Conservation (phyloP, 352 stramenopile species). For the Thraustotheca clavata region DNA sequence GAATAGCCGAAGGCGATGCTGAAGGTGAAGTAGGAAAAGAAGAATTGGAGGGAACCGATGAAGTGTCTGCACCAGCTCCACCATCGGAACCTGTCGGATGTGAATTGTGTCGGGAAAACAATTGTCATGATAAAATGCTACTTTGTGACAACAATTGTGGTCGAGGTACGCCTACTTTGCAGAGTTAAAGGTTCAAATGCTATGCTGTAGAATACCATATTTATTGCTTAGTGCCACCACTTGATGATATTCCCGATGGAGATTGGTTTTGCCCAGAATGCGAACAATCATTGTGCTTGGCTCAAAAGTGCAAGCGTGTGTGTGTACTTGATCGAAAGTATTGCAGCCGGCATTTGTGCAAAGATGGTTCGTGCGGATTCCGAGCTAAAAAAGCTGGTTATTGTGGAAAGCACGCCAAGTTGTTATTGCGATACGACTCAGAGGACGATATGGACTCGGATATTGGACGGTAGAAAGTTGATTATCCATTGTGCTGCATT, state of each 20-base stretch:
- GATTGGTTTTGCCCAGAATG: constrained; percentile 57
- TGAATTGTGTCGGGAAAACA: constrained; percentile 30
- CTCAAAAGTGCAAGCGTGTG: constrained; percentile 11
- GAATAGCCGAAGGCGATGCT: neutral
- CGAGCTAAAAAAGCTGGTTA: constrained; percentile 19
- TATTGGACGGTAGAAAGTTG: neutral
- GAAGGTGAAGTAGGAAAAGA: neutral
- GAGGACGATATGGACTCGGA: constrained; percentile 11
- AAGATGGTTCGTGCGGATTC: neutral
- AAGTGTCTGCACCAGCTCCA: neutral
- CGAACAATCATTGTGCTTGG: neutral
- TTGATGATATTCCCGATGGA: constrained; percentile 34
- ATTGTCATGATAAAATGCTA: constrained; percentile 33
- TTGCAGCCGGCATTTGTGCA: constrained; percentile 19
- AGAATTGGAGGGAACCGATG: neutral
- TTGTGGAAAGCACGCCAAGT: constrained; percentile 19
- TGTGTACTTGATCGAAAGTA: constrained; percentile 9
- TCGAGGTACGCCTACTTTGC: constrained; percentile 22
- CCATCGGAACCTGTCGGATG: neutral
- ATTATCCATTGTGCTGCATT: neutral
- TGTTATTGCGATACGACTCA: neutral
- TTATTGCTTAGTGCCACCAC: constrained; percentile 44
- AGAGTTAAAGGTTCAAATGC: neutral
- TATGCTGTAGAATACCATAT: constrained; percentile 39
- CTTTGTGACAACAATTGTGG: constrained; percentile 49